Conservation (phyloP, 495 filamentous ascomycete species). For the Staphylotrichum tortipilum region DNA sequence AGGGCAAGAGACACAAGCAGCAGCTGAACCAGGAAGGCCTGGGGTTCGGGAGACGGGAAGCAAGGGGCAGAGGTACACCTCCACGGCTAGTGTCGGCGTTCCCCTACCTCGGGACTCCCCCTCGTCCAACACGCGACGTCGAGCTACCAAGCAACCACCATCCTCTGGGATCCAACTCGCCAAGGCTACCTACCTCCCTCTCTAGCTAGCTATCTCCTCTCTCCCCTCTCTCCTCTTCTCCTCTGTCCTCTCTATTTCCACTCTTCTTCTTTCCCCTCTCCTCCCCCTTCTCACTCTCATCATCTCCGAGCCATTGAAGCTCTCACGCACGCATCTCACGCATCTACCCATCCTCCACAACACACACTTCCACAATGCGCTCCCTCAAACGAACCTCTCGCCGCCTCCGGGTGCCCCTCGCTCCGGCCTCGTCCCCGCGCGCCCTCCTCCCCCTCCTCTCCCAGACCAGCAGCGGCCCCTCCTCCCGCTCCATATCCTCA, state of each 20-base stretch:
- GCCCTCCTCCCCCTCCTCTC: constrained; percentile 6
- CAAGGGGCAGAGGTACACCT: too few species aligned
- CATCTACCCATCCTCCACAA: background rate
- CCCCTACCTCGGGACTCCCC: background rate
- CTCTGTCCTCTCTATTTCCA: too few species aligned
- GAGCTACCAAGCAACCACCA: background rate
- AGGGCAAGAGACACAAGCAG: too few species aligned
- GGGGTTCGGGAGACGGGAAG: background rate
- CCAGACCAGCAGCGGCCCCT: constrained; percentile 1
- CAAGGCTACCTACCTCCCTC: too few species aligned
- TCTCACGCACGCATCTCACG: background rate
- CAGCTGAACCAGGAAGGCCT: too few species aligned
- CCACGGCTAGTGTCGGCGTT: constrained; percentile 20
- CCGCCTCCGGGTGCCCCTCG: constrained; percentile 18
- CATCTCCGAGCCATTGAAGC: constrained; percentile 2
- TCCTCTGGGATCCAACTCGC: background rate
- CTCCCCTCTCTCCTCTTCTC: background rate
- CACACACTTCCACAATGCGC: constrained; percentile 23
- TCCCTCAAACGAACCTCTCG: constrained; percentile 25
- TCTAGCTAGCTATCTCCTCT: background rate
- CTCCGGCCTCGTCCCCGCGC: constrained; percentile 1
- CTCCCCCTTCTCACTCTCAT: too few species aligned
- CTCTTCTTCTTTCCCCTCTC: too few species aligned
- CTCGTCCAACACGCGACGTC: too few species aligned
- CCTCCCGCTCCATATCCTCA: constrained; percentile 8